phyloP scores from a whole-genome alignment of 352 stramenopile species.

The Phytopythium kandeliae region DNA sequence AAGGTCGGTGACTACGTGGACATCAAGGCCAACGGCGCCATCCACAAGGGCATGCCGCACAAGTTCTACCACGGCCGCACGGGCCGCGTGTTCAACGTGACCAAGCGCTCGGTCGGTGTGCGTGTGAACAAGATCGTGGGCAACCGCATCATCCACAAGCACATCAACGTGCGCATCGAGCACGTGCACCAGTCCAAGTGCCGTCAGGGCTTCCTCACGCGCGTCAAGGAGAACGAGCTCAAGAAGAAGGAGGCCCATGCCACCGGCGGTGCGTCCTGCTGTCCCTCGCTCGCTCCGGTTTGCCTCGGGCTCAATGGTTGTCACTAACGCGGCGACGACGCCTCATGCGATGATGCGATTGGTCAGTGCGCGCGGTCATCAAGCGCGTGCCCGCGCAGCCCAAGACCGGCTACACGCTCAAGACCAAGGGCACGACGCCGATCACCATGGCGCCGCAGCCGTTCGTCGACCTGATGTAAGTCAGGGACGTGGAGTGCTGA shows the following conservation, averaged over 20 bases:
- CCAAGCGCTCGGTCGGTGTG: slow-evolving; percentile 97
- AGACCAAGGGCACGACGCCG: slow-evolving; percentile 82
- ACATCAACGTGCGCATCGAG: slow-evolving; percentile 99
- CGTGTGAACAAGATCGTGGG: slow-evolving; percentile 99
- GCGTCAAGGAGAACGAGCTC: slow-evolving; percentile 98
- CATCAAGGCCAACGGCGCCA: slow-evolving; percentile 98
- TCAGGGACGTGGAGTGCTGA: background rate
- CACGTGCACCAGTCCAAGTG: slow-evolving; percentile 99
- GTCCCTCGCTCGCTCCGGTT: background rate
- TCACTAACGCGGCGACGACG: slow-evolving; percentile 8
- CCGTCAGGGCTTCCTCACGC: slow-evolving; percentile 96
- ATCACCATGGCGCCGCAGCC: slow-evolving; percentile 97
- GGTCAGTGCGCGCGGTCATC: slow-evolving; percentile 86
- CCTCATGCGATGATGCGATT: background rate
- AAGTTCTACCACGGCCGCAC: slow-evolving; percentile 99
- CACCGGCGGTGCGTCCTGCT: slow-evolving; percentile 62
- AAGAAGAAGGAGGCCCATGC: slow-evolving; percentile 96
- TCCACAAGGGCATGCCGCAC: slow-evolving; percentile 99
- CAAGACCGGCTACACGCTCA: slow-evolving; percentile 95
- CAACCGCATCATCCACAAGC: slow-evolving; percentile 99
- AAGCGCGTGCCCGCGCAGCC: slow-evolving; percentile 94
- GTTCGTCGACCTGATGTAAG: slow-evolving; percentile 99
- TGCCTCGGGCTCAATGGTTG: background rate
- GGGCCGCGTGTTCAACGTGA: slow-evolving; percentile 99
- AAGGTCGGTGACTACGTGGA: slow-evolving; percentile 99